phyloP scores from a whole-genome alignment of 306 rosid genomes.

The Acacia acuminata region DNA sequence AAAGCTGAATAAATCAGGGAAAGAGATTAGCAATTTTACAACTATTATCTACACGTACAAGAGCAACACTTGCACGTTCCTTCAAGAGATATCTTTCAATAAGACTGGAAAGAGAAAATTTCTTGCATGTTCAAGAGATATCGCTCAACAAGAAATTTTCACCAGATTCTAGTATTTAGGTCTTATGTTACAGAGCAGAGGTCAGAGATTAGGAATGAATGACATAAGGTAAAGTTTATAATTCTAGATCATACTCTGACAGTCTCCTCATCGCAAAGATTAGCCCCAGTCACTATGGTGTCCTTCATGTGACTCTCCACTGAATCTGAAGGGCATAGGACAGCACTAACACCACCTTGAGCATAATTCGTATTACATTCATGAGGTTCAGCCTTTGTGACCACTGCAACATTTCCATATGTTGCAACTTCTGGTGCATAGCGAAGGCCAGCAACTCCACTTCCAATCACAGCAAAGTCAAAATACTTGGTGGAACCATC shows the following conservation, averaged over 20 bases:
- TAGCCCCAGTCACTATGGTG: slow-evolving; percentile 93
- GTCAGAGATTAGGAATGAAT: slow-evolving; percentile 18
- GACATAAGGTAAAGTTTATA: neutral
- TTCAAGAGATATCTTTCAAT: slow-evolving; percentile 1
- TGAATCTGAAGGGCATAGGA: slow-evolving; percentile 85
- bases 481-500: slow-evolving; percentile 65
- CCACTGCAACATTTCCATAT: slow-evolving; percentile 89
- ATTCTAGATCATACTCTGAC: slow-evolving; percentile 68
- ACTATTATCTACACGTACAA: slow-evolving; percentile 10
- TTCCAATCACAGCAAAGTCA: slow-evolving; percentile 84
- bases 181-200: slow-evolving; percentile 3
- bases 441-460: slow-evolving; percentile 94
- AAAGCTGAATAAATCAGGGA: neutral
- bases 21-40: slow-evolving; percentile 10
- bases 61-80: neutral
- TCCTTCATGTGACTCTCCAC: slow-evolving; percentile 96
- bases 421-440: slow-evolving; percentile 94
- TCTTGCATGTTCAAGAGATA: neutral
- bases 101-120: slow-evolving; percentile 7
- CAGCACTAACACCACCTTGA: slow-evolving; percentile 99
- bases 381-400: slow-evolving; percentile 94
- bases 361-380: slow-evolving; percentile 98
- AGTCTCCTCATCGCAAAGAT: slow-evolving; percentile 92
- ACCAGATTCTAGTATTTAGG: neutral
- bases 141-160: slow-evolving; percentile 2